Conservation (phyloP, 345 rosid species). For the Brassica napus region DNA sequence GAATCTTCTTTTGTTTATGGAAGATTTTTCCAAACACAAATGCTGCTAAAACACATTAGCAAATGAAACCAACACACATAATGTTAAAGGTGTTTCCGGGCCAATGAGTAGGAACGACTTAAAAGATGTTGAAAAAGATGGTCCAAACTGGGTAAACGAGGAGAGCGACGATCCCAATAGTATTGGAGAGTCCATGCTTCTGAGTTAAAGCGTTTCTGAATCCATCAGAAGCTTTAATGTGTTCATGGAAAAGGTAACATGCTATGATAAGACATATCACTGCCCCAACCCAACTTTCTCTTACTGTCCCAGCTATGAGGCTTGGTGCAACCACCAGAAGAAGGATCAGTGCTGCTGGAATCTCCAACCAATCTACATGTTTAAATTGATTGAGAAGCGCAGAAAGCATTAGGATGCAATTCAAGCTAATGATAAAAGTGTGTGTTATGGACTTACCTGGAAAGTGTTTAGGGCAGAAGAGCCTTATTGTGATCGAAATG, state of each 20-base stretch:
- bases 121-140: conserved; percentile 55
- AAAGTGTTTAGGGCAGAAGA: conserved; percentile 74
- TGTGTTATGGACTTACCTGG: conserved; percentile 54
- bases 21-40: neutral
- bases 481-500: conserved; percentile 62
- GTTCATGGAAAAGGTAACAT: conserved; percentile 88
- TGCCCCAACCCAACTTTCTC: conserved; percentile 63
- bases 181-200: conserved; percentile 75
- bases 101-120: conserved; percentile 7
- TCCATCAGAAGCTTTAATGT: conserved; percentile 90
- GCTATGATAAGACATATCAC: conserved; percentile 69
- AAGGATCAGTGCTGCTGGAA: conserved; percentile 73
- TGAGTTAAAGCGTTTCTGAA: conserved; percentile 78
- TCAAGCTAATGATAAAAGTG: neutral
- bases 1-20: neutral
- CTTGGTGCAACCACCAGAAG: conserved; percentile 70
- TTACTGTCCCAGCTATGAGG: conserved; percentile 57
- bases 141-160: conserved; percentile 84
- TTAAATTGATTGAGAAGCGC: neutral
- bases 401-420: neutral
- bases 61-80: conserved; percentile 5
- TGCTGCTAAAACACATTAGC: neutral
- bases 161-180: conserved; percentile 72
- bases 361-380: conserved; percentile 67
- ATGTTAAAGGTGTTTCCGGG: neutral